phyloP scores from a whole-genome alignment of 768 basidiomycete species.

The Termitomyces sp. region DNA sequence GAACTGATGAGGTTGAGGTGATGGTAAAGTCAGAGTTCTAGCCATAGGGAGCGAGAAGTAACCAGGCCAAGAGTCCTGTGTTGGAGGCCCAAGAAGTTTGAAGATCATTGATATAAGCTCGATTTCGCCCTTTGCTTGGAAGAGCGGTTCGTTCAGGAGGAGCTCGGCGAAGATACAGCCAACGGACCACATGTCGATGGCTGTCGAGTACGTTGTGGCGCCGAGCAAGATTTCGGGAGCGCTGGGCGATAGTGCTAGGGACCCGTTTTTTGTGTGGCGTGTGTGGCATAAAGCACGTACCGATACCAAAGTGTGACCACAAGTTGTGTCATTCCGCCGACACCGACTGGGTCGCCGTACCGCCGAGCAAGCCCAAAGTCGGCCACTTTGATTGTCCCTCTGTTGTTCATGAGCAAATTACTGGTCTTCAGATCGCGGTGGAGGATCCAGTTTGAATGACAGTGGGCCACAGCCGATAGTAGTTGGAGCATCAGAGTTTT shows the following conservation, averaged over 20 bases:
- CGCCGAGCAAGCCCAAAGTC: constrained; percentile 96
- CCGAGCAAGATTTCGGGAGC: constrained; percentile 95
- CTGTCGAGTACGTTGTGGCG: constrained; percentile 88
- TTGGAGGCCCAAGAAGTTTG: constrained; percentile 92
- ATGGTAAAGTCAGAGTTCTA: constrained; percentile 71
- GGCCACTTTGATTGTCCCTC: constrained; percentile 97
- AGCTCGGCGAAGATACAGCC: constrained; percentile 98
- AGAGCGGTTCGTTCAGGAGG: constrained; percentile 91
- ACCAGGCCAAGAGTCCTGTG: constrained; percentile 80
- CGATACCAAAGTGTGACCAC: constrained; percentile 99
- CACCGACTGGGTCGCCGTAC: constrained; percentile 94
- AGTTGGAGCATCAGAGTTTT: constrained; percentile 95
- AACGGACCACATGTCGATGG: constrained; percentile 97
- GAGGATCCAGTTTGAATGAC: constrained; percentile 96
- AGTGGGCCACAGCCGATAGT: constrained; percentile 87
- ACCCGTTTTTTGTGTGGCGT: neutral
- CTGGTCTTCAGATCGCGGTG: constrained; percentile 98
- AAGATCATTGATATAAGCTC: constrained; percentile 94
- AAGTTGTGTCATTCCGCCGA: constrained; percentile 95
- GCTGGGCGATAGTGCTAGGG: constrained; percentile 33
- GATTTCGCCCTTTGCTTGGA: constrained; percentile 93
- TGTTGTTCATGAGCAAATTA: constrained; percentile 97
- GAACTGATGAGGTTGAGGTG: constrained; percentile 69
- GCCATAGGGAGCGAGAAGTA: constrained; percentile 75
- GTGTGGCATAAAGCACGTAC: constrained; percentile 35